Evolutionary conservation across 208 protist genomes (phyloP).

Genomic region (Crithidia mellificae): DNA sequence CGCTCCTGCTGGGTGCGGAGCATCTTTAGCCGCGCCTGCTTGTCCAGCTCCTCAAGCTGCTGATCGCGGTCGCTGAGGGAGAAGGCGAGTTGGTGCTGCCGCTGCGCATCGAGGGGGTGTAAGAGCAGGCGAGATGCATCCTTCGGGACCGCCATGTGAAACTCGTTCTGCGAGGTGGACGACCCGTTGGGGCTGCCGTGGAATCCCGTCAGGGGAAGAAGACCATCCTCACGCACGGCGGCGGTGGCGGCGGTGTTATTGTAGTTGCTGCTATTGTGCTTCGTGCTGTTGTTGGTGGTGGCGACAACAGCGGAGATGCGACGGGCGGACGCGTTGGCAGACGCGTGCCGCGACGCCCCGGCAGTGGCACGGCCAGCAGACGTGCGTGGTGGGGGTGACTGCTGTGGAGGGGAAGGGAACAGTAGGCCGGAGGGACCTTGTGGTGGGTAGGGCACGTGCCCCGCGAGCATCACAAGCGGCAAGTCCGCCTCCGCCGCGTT

Average conservation of each 20-base stretch:
- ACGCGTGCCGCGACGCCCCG: background rate
- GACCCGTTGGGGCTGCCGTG: too few relatives aligned
- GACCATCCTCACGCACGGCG: too few relatives aligned
- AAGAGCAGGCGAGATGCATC: conserved; percentile 47
- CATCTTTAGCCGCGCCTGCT: conserved; percentile 41
- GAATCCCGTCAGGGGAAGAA: too few relatives aligned
- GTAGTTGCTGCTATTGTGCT: background rate
- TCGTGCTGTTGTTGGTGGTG: background rate
- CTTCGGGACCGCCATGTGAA: conserved; percentile 36
- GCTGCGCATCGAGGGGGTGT: conserved; percentile 57
- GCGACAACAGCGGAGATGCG: background rate
- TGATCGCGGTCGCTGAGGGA: conserved; percentile 34
- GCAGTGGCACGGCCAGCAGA: background rate
- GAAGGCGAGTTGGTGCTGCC: conserved; percentile 32
- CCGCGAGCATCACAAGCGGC: background rate
- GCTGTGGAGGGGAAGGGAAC: too few relatives aligned
- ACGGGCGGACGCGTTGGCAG: conserved; percentile 1
- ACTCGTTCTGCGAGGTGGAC: conserved; percentile 5
- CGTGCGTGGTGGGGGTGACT: background rate
- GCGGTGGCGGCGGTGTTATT: background rate
- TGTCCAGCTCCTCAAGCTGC: conserved; percentile 42
- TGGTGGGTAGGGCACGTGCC: background rate
- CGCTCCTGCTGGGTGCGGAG: conserved; percentile 56
- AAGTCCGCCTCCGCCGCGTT: background rate
- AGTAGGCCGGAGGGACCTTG: too few relatives aligned